Conservation (phyloP, 441 rosid species). For the Arabidopsis hybrid region DNA sequence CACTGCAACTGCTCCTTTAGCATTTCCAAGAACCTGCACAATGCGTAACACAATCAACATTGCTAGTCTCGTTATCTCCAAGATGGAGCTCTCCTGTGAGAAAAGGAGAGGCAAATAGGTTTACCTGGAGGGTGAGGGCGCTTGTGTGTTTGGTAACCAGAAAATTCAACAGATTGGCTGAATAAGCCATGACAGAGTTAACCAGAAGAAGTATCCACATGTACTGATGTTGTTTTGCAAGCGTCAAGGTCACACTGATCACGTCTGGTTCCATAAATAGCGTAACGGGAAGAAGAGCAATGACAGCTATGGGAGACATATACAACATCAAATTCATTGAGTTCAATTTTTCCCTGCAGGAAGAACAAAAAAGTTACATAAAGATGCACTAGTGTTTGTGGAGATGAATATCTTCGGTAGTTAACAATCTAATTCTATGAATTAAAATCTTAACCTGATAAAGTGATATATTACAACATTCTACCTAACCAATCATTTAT, state of each 20-base stretch:
- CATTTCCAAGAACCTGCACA: slow-evolving; percentile 89
- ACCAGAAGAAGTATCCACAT: slow-evolving; percentile 80
- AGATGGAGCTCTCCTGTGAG: background rate
- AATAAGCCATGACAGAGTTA: slow-evolving; percentile 84
- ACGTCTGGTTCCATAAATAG: slow-evolving; percentile 88
- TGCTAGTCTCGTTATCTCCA: slow-evolving; percentile 6
- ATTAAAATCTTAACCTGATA: background rate
- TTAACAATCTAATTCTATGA: background rate
- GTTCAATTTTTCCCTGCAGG: slow-evolving; percentile 86
- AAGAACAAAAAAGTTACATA: background rate
- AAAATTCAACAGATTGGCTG: slow-evolving; percentile 91
- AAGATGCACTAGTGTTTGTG: background rate
- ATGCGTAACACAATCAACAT: slow-evolving; percentile 13
- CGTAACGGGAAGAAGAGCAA: slow-evolving; percentile 74
- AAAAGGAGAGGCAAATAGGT: background rate
- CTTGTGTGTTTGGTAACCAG: slow-evolving; percentile 98
- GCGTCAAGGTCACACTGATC: slow-evolving; percentile 56
- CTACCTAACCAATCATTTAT: slow-evolving; percentile 29
- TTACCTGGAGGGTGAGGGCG: slow-evolving; percentile 95
- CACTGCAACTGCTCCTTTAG: slow-evolving; percentile 97
- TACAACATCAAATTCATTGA: slow-evolving; percentile 95
- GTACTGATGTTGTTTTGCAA: slow-evolving; percentile 69
- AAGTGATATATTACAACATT: slow-evolving; percentile 5
- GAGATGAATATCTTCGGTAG: background rate
- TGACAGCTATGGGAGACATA: slow-evolving; percentile 91